A percentile compares a stretch with the other conserved stretches of the same genome.
phyloP scores from a whole-genome alignment of 148 eudicot species.

The Arbutus unedo region DNA sequence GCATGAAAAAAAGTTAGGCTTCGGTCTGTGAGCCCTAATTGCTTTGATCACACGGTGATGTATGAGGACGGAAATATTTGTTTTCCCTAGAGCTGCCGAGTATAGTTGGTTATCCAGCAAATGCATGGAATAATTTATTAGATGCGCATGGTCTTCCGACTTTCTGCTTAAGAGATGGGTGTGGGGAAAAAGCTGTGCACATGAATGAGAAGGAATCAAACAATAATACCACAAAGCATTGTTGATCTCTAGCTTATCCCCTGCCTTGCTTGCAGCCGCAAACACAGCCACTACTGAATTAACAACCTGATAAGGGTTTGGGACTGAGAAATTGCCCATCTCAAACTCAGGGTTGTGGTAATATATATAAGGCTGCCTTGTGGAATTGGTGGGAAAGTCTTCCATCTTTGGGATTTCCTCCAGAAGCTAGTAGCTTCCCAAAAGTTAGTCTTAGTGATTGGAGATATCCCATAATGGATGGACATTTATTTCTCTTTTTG shows the following conservation, averaged over 20 bases:
- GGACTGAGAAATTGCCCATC: not conserved
- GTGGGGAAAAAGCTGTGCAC: not conserved
- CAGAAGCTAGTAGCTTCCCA: too few species aligned
- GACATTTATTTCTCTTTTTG: too few species aligned
- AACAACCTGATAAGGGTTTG: not conserved
- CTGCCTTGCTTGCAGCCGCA: not conserved
- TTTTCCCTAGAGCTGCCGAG: not conserved
- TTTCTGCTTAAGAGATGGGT: not conserved
- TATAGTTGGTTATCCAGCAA: not conserved
- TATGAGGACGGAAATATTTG: not conserved
- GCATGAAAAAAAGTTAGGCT: not conserved
- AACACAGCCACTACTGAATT: not conserved
- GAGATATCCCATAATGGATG: too few species aligned
- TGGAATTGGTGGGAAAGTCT: not conserved
- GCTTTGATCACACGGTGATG: not conserved
- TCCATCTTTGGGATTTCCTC: not conserved
- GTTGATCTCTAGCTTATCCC: not conserved
- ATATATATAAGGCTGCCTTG: not conserved
- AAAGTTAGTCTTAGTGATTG: too few species aligned
- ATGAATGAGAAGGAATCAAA: not conserved
- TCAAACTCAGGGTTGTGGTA: not conserved
- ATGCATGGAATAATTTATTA: not conserved
- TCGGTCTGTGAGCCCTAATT: not conserved
- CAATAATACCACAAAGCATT: not conserved
- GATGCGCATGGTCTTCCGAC: not conserved